Conservation (phyloP, 1,284 basidiomycete genomes). For the Rhodotorula sp. region DNA sequence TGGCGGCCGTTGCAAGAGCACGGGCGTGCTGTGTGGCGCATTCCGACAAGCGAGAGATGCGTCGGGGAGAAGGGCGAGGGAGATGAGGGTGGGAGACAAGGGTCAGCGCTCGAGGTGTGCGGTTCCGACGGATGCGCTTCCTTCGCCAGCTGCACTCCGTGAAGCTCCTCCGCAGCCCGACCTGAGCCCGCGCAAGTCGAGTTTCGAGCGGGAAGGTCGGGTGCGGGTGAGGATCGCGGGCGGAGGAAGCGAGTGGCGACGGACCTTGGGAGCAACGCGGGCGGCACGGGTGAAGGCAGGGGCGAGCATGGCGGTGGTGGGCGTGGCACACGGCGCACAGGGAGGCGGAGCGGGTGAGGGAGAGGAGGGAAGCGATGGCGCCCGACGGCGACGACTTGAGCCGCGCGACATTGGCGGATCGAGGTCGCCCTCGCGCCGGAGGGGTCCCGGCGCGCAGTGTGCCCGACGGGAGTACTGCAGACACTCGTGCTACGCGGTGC, state of each 20-base stretch:
- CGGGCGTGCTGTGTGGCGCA: constrained; percentile 11
- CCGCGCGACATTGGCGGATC: too few species aligned
- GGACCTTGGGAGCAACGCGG: constrained; percentile 12
- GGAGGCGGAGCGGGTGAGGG: neutral
- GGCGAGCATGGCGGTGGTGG: constrained; percentile 1
- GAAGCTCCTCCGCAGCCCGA: too few species aligned
- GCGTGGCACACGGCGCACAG: neutral
- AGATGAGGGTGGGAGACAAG: neutral
- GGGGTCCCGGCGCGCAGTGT: too few species aligned
- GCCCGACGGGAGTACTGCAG: too few species aligned
- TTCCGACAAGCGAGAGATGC: too few species aligned
- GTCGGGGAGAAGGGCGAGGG: neutral
- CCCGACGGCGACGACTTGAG: too few species aligned
- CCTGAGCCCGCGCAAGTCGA: neutral
- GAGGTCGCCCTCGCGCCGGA: too few species aligned
- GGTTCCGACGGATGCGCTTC: too few species aligned
- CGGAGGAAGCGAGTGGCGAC: neutral
- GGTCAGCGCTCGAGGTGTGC: neutral
- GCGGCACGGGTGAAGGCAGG: constrained; percentile 18
- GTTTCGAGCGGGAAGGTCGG: neutral
- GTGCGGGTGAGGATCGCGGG: neutral
- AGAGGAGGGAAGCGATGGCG: neutral
- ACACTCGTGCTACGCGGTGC: too few species aligned
- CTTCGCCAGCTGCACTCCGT: too few species aligned
- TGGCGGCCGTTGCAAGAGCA: constrained; percentile 32